Evolutionary conservation across 2,329 filamentous ascomycete genomes (phyloP).

Genomic region (Cylindrodendrum hubeiense): DNA sequence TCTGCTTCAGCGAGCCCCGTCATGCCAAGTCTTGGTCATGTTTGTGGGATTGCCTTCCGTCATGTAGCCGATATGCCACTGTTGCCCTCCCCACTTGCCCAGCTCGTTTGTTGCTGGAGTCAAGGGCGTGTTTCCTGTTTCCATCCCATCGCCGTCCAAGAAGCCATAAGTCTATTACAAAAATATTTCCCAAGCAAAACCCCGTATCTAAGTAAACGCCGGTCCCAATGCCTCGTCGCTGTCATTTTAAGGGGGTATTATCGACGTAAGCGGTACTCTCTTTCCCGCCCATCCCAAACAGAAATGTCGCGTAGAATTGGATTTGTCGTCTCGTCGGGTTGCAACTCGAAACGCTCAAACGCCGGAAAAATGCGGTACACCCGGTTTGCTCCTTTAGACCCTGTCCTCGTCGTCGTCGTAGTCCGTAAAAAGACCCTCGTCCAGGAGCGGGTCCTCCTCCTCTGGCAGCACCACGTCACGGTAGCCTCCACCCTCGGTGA

Average conservation of each 20-base stretch:
- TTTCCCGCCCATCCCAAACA: slow-evolving; percentile 29
- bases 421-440: slow-evolving; percentile 47
- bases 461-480: slow-evolving; percentile 54
- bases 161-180: slow-evolving; percentile 25
- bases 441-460: slow-evolving; percentile 54
- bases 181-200: slow-evolving; percentile 21
- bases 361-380: slow-evolving; percentile 30
- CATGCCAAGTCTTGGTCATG: slow-evolving; percentile 11
- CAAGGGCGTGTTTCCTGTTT: not conserved
- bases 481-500: slow-evolving; percentile 72
- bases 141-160: slow-evolving; percentile 7
- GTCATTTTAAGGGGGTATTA: slow-evolving; percentile 27
- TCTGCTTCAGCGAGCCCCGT: slow-evolving; percentile 5
- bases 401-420: slow-evolving; percentile 50
- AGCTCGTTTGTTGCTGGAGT: not conserved
- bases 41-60: not conserved
- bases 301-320: slow-evolving; percentile 35
- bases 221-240: slow-evolving; percentile 29
- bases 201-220: slow-evolving; percentile 28
- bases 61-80: not conserved
- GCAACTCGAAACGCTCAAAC: slow-evolving; percentile 39
- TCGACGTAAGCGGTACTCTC: slow-evolving; percentile 22
- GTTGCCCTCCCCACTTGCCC: not conserved
- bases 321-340: slow-evolving; percentile 35
- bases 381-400: slow-evolving; percentile 39